Percentiles rank a stretch among this genome's conserved stretches.
Evolutionary conservation across 768 basidiomycete genomes (phyloP).

Genomic region (Leccinellum rugosiceps): DNA sequence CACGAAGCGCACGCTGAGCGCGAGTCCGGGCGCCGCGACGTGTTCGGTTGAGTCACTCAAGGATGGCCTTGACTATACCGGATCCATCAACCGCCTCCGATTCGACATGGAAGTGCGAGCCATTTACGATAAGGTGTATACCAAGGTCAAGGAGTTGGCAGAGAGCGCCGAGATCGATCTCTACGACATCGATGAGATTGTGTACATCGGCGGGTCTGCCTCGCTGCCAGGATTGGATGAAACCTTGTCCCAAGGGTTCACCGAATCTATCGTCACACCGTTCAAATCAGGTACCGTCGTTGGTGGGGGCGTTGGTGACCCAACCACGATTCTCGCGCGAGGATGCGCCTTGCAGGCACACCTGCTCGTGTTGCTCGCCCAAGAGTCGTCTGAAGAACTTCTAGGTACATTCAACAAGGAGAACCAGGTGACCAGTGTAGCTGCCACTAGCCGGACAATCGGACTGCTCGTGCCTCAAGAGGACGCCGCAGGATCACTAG

Average conservation of each 20-base stretch:
- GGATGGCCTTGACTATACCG: slow-evolving; percentile 89
- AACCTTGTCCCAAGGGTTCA: slow-evolving; percentile 49
- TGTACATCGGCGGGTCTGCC: slow-evolving; percentile 75
- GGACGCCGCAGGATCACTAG: slow-evolving; percentile 40
- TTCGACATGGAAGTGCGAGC: slow-evolving; percentile 59
- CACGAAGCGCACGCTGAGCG: slow-evolving; percentile 90
- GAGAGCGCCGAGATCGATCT: slow-evolving; percentile 51
- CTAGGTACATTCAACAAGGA: slow-evolving; percentile 45
- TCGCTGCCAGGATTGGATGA: slow-evolving; percentile 75
- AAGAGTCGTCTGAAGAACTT: slow-evolving; percentile 51
- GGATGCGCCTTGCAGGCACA: slow-evolving; percentile 78
- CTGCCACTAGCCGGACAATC: slow-evolving; percentile 60
- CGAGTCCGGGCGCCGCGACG: slow-evolving; percentile 81
- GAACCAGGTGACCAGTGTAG: slow-evolving; percentile 41
- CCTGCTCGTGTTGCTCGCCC: slow-evolving; percentile 48
- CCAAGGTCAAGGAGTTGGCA: slow-evolving; percentile 52
- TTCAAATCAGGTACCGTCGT: slow-evolving; percentile 65
- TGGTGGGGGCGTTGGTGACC: slow-evolving; percentile 73
- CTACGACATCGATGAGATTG: slow-evolving; percentile 72
- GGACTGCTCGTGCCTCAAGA: slow-evolving; percentile 61
- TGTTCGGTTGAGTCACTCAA: slow-evolving; percentile 93
- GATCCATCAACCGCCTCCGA: slow-evolving; percentile 54
- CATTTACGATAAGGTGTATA: slow-evolving; percentile 56
- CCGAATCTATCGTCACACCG: slow-evolving; percentile 60
- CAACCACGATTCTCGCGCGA: slow-evolving; percentile 71